Evolutionary conservation across 164 flowering plant genomes (phyloP), one percentile per base, ranked within the genome.

Genomic region (Aristolochia fimbriata): DNA sequence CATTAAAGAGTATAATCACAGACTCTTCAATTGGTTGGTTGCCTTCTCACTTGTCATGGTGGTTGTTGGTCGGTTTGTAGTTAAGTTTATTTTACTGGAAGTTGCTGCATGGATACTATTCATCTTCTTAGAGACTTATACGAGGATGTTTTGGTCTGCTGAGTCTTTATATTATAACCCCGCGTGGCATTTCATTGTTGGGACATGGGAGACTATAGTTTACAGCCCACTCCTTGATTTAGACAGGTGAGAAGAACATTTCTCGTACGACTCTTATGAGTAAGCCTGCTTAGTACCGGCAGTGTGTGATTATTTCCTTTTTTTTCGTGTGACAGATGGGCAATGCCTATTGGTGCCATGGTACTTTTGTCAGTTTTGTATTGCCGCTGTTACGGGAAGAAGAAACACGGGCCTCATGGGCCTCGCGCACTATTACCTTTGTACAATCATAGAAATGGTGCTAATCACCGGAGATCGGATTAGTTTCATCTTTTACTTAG

Each of bases 21-120:
- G 96, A 72, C 96, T 94, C 21, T 94, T 86, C 77, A 94, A 94
- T 75, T 91, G 99, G 99, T 72, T 94, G 87, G 99, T 94, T 74
- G 90, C 80, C 2, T 94, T 91, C 81, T 83, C 99, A 37, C 95
- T 94, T 55, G 84, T 85, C 61, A 86, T 94, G 99, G 99, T 94
- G 52, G 88, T 94, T 50, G 81, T 91, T 50, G 99, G 99, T 22
- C 82, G 99, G 57, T 94, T 94, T 64, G 67, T 94, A 59, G 73
- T 91, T 33, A 94, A 91, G 76, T 74, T 62, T 41, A 68, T 94
- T 59, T 74, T 94, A 76, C 51, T 94, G 27, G 99, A 94, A 75
- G 75, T 86, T 31, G 97, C 83, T 20, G 99, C 96, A 2, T 94
- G 99, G 99, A 61, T 87, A 63, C 71, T 94, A 33, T 91, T 91